Evolutionary conservation across 805 yeast species (phyloP), one percentile per base, ranked within the genome.

Genomic region (Barnettozyma populi): DNA sequence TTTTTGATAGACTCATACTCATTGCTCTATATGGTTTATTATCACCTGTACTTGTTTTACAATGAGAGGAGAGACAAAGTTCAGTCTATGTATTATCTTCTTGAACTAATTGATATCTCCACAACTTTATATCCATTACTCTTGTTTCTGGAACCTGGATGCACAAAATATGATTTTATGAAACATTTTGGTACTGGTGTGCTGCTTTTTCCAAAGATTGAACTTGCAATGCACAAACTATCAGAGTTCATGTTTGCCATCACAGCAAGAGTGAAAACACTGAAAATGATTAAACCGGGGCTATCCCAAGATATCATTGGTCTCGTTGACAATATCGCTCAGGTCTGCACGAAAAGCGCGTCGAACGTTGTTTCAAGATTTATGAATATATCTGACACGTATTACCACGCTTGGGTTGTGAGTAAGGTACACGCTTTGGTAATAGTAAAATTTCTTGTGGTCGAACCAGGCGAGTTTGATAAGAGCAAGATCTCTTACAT

Each of bases 321-420:
- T 0, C 3, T 53, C 4, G 35, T 55, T 16, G 61, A 59, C 46
- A 25, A 38, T 4, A 53, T 57, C 10, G 38, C 45, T 2, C 24
- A 21, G 18, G 18, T 37, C 2, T 37, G 40, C 14, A 21, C 16
- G 18, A 5, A 23, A 13, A 14, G 29, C 9, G 40, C 24, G 8
- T 20, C 24, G 9, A 4, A 49, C 44, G 3, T n/a, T 43, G 14
- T 19, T 43, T 16, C 24, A 21, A 4, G 43, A 27, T n/a, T 31
- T 46, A 44, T 42, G n/a, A 37, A 40, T 4, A 36, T 58, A 11
- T 43, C 60, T 10, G 59, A 57, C 23, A 45, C 36, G 2, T 61
- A 61, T 41, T 61, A 60, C 41, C 65, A 60, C 41, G 44, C 56
- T 2, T 61, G 65, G 65, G 53, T 53, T 11, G 52, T 54, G 8